Evolutionary conservation across 192 early-diverging fungal genomes (phyloP).

Genomic region (Coemansia sp.): DNA sequence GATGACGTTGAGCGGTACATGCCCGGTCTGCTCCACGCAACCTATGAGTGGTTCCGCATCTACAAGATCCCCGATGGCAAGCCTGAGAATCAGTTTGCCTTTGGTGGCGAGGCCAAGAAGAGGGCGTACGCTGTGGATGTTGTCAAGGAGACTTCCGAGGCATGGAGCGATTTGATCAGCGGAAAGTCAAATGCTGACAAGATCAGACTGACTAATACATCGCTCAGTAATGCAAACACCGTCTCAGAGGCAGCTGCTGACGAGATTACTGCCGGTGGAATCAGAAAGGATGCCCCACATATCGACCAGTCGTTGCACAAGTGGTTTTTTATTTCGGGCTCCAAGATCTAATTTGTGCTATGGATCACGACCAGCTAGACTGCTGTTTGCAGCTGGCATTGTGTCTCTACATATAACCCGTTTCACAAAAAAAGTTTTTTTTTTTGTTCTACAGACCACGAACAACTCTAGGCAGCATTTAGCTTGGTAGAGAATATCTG

Average conservation of each 20-base stretch:
- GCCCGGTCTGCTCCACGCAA: conserved; percentile 93
- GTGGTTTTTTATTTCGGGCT: conserved; percentile 97
- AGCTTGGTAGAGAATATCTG: background rate
- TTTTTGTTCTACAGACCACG: background rate
- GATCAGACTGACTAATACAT: conserved; percentile 68
- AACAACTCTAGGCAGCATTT: background rate
- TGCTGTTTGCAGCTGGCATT: background rate
- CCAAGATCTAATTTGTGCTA: conserved; percentile 53
- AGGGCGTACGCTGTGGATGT: conserved; percentile 84
- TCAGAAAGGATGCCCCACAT: conserved; percentile 18
- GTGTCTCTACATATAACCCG: background rate
- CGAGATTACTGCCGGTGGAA: conserved; percentile 61
- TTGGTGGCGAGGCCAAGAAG: conserved; percentile 85
- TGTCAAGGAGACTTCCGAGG: conserved; percentile 89
- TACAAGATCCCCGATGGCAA: conserved; percentile 99
- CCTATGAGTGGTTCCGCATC: conserved; percentile 99
- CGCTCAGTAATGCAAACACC: conserved; percentile 72
- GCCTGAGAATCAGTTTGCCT: conserved; percentile 99
- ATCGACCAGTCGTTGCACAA: conserved; percentile 75
- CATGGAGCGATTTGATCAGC: conserved; percentile 83
- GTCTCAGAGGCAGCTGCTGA: conserved; percentile 58
- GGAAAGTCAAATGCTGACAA: conserved; percentile 73
- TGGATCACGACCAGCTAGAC: background rate
- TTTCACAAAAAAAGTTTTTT: background rate
- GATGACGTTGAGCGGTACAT: conserved; percentile 98